phyloP scores from a whole-genome alignment of 768 basidiomycete species.

The Collybia sp. region DNA sequence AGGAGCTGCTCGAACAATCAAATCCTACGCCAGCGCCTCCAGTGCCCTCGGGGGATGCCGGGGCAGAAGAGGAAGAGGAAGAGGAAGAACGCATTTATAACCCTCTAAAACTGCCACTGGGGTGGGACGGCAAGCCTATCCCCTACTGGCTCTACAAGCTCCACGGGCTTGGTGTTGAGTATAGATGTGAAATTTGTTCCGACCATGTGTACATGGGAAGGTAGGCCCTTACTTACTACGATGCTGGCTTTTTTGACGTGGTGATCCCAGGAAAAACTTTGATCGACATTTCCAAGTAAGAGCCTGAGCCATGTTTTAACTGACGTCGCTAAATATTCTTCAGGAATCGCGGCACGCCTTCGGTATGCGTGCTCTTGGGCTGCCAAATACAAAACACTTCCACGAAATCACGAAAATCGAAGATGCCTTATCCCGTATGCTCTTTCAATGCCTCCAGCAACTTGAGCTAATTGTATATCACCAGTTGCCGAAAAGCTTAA shows the following conservation, averaged over 20 bases:
- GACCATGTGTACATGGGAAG: slow-evolving; percentile 97
- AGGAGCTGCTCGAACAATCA: slow-evolving; percentile 78
- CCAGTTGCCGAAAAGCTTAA: slow-evolving; percentile 96
- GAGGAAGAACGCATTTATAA: slow-evolving; percentile 98
- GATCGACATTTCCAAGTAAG: slow-evolving; percentile 89
- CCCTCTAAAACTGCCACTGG: slow-evolving; percentile 92
- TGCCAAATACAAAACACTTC: slow-evolving; percentile 99
- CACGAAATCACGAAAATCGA: slow-evolving; percentile 97
- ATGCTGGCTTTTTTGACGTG: slow-evolving; percentile 2
- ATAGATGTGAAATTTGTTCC: slow-evolving; percentile 96
- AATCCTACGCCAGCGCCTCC: slow-evolving; percentile 45
- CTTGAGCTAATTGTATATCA: slow-evolving; percentile 1
- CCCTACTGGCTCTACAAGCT: slow-evolving; percentile 99
- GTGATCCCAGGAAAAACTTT: slow-evolving; percentile 75
- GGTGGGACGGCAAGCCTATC: slow-evolving; percentile 99
- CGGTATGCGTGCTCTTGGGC: slow-evolving; percentile 94
- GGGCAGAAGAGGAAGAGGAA: slow-evolving; percentile 74
- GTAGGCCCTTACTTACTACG: slow-evolving; percentile 31
- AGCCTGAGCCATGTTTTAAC: slow-evolving; percentile 1
- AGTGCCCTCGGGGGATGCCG: slow-evolving; percentile 38
- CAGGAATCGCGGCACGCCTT: slow-evolving; percentile 96
- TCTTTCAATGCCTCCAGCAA: not conserved
- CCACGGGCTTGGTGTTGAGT: slow-evolving; percentile 97
- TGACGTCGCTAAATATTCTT: slow-evolving; percentile 15
- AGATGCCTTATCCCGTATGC: slow-evolving; percentile 90